A percentile compares a stretch with the other conserved stretches of the same genome.
These are phyloP conservation scores for Byssoonygena ceratinophila DNA, from an alignment of 2,329 filamentous ascomycete genomes.

Conservation along the genomic window DNA sequence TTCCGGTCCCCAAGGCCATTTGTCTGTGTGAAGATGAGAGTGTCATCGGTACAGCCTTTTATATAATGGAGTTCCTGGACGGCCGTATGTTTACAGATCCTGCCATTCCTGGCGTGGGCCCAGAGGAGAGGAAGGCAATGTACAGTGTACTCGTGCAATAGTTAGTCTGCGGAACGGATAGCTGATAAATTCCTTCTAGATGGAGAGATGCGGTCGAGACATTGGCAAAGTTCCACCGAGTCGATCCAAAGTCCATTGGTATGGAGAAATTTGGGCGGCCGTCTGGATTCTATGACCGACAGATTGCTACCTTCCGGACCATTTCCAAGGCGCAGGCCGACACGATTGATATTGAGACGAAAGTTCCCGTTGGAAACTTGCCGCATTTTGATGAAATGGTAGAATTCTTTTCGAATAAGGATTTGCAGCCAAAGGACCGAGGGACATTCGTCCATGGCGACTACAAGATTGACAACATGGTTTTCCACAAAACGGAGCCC, in stretches of 20 bases:
- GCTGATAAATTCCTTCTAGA: slow-evolving; percentile 30
- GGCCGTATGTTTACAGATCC: slow-evolving; percentile 90
- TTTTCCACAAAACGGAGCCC: slow-evolving; percentile 81
- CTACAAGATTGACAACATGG: slow-evolving; percentile 87
- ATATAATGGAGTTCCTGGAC: slow-evolving; percentile 93
- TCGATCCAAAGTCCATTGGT: slow-evolving; percentile 55
- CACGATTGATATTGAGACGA: slow-evolving; percentile 65
- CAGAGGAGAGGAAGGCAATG: slow-evolving; percentile 62
- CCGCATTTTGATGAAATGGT: slow-evolving; percentile 75
- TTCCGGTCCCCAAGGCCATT: slow-evolving; percentile 74
- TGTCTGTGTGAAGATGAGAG: slow-evolving; percentile 72
- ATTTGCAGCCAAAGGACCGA: slow-evolving; percentile 63
- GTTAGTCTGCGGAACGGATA: neutral
- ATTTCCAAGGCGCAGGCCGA: slow-evolving; percentile 70
- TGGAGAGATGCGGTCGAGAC: slow-evolving; percentile 78
- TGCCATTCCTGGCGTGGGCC: slow-evolving; percentile 59
- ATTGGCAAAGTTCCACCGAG: slow-evolving; percentile 72
- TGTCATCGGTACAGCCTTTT: slow-evolving; percentile 83
- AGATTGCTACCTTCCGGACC: slow-evolving; percentile 69
- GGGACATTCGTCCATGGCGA: slow-evolving; percentile 82
- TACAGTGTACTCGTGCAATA: slow-evolving; percentile 27
- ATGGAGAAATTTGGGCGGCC: slow-evolving; percentile 63
- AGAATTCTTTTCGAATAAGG: slow-evolving; percentile 60
- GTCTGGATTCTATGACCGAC: slow-evolving; percentile 70
- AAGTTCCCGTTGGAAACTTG: slow-evolving; percentile 65